Base-by-base conservation (phyloP, 2,329 filamentous ascomycete species). In the Raffaelea ambrosiae region DNA sequence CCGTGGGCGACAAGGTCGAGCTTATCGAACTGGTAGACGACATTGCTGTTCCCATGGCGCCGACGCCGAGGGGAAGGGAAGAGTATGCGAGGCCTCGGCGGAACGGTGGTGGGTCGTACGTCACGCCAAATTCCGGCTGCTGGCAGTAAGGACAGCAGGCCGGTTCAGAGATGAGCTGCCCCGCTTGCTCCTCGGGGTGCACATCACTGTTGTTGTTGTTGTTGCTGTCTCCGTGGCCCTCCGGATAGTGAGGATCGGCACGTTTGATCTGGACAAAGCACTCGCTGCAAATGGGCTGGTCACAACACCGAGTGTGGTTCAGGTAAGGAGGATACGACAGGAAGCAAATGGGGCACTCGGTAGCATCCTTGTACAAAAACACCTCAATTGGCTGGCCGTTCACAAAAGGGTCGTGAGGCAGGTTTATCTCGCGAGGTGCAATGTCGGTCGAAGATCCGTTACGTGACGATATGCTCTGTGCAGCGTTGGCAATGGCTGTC, bases 251-350 rank as follows among this genome's bases (percentile, higher is more conserved):
- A 10, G 89, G 90, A 54, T 98, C 91, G 4, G 89, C 83, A 39
- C 93, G 81, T 64, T 96, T 97, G 63, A 98, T 98, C 64, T 98
- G 93, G 4, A 98, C 93, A 59, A 98, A 98, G 64, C 93, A 98
- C 68, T 98, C 93, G 39, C 90, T 97, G 67, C 93, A 98, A 53
- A 98, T 97, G 5, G 86, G 76, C 63, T 98, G 93, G 58, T 95
- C 89, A 64, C 93, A 98, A 63, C 93, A 98, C 55, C 93, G 77
- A 1, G 93, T 98, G 55, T 83, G 85, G 67, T 98, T 98, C 26
- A 98, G 74, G 61, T 94, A 94, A 3, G 89, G 89, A 1, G 93
- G 93, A 56, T 97, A 98, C 57, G 89, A 94, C 46, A 97, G 73
- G 63, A 97, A 95, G 70, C 93, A 98, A 53, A 98, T 95, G 5